Conservation (phyloP, 495 filamentous ascomycete species). For the Neurospora sp. region DNA sequence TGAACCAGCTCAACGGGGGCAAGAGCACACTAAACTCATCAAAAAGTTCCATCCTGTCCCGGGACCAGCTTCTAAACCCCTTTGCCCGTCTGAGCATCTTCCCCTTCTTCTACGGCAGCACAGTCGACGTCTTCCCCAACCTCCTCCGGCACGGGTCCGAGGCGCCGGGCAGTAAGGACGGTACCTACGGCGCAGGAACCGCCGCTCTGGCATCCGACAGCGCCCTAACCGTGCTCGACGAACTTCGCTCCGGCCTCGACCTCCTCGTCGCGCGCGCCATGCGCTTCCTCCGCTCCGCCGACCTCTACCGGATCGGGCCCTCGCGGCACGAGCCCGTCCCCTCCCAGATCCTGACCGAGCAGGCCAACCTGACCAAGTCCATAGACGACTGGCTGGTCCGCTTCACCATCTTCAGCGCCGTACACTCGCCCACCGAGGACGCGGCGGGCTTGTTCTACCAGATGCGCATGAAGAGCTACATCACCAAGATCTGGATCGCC, state of each 20-base stretch:
- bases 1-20: conserved; percentile 11
- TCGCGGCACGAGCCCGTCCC: conserved; percentile 3
- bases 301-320: conserved; percentile 15
- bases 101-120: conserved; percentile 26
- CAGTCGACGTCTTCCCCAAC: conserved; percentile 15
- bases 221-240: conserved; percentile 17
- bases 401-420: conserved; percentile 12
- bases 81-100: conserved; percentile 24
- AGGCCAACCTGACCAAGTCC: background rate
- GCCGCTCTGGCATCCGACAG: background rate
- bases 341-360: conserved; percentile 3
- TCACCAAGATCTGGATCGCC: conserved; percentile 13
- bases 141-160: conserved; percentile 1
- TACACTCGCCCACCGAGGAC: background rate
- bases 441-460: background rate
- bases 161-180: background rate
- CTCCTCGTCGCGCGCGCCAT: conserved; percentile 18
- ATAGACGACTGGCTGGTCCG: conserved; percentile 16
- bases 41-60: conserved; percentile 14
- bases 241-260: conserved; percentile 14
- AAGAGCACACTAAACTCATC: background rate
- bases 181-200: conserved; percentile 4
- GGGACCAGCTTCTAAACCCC: conserved; percentile 23
- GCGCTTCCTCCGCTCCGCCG: conserved; percentile 16
- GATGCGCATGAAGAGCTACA: conserved; percentile 14